Conservation (phyloP, 371 early-diverging fungal genomes). For the Haplosporangium sp. region DNA sequence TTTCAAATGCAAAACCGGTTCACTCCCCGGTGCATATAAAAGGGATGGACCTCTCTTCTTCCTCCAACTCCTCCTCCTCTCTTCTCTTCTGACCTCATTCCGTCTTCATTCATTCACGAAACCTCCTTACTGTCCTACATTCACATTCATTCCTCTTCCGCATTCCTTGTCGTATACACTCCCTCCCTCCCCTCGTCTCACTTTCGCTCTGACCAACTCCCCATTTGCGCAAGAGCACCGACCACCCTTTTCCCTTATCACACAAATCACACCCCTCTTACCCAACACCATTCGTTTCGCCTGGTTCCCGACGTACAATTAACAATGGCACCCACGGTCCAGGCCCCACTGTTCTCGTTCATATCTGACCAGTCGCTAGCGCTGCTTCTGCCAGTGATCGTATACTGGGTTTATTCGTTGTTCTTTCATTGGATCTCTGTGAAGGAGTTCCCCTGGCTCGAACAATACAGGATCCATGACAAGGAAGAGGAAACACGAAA, state of each 20-base stretch:
- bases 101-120: background rate
- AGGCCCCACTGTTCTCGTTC: constrained; percentile 55
- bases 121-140: background rate
- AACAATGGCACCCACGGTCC: constrained; percentile 52
- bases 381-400: constrained; percentile 69
- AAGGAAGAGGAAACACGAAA: constrained; percentile 73
- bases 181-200: background rate
- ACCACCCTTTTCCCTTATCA: background rate
- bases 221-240: constrained; percentile 1
- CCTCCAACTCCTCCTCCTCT: background rate
- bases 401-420: constrained; percentile 79
- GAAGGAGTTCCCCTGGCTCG: constrained; percentile 70
- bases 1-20: constrained; percentile 1
- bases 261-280: background rate
- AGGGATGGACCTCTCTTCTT: background rate
- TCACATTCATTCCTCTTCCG: background rate
- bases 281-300: background rate
- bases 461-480: constrained; percentile 78
- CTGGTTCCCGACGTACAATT: background rate
- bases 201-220: background rate
- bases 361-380: constrained; percentile 71
- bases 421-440: constrained; percentile 70
- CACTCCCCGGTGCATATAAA: constrained; percentile 14
- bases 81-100: background rate
- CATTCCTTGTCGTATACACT: background rate